Base-by-base conservation (phyloP, 208 protist species). In the Borovskyia barvae region DNA sequence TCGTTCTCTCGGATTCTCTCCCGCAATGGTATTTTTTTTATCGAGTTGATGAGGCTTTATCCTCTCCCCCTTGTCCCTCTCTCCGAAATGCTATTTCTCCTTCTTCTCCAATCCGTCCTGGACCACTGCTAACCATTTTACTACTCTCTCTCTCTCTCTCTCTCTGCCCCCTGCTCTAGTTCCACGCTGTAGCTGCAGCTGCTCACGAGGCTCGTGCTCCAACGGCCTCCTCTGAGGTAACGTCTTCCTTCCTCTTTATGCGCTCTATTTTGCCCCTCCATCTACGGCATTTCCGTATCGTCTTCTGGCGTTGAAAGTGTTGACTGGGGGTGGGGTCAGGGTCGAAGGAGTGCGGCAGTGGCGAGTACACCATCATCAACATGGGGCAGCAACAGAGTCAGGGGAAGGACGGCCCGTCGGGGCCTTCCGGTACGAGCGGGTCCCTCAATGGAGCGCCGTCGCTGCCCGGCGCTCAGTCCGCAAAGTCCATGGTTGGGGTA, bases 361-460 rank as follows among this genome's bases (percentile, higher is more conserved):
- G n/a, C n/a, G n/a, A n/a, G n/a, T n/a, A n/a, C n/a, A n/a, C n/a
- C n/a, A n/a, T n/a, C n/a, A n/a, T 11, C 22, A 17, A 45, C 14
- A 87, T 87, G 80, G 77, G 80, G 0, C 77, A 85, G 58, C 65
- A 74, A 30, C 65, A 85, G 42, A 76, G 80, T 33, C 52, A 75
- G 2, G 25, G 25, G 0, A 39, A 69, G 2, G 30, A 49, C 4
- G 49, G 42, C n/a, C n/a, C n/a, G n/a, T n/a, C n/a, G n/a, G n/a
- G n/a, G n/a, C n/a, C n/a, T n/a, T n/a, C n/a, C n/a, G n/a, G n/a
- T n/a, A n/a, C n/a, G n/a, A n/a, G n/a, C n/a, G n/a, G n/a, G n/a
- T n/a, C n/a, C n/a, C n/a, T n/a, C n/a, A n/a, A n/a, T n/a, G n/a
- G n/a, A n/a, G n/a, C n/a, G n/a, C n/a, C n/a, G n/a, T n/a, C n/a